Conservation (phyloP, 2,329 filamentous ascomycete species). For the Saccharata proteae region DNA sequence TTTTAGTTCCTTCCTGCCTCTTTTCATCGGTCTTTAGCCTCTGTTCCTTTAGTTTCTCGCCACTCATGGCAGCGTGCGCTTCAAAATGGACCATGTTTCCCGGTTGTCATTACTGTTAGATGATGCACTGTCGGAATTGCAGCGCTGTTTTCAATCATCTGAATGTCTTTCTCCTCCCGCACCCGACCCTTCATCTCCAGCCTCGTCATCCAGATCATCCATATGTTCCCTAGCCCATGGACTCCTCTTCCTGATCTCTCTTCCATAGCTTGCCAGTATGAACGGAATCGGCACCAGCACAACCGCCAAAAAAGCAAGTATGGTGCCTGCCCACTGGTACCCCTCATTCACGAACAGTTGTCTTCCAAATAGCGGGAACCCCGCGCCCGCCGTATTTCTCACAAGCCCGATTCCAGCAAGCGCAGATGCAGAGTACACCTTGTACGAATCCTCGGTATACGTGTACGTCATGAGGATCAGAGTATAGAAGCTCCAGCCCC, state of each 20-base stretch:
- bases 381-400: constrained; percentile 25
- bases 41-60: too few relatives aligned
- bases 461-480: constrained; percentile 39
- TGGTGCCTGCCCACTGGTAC: constrained; percentile 18
- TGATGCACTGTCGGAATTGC: too few relatives aligned
- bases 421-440: constrained; percentile 30
- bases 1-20: too few relatives aligned
- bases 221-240: constrained; percentile 28
- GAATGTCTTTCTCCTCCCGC: neutral
- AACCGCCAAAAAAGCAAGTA: constrained; percentile 18
- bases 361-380: constrained; percentile 20
- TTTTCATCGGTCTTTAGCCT: too few relatives aligned
- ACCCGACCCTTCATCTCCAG: neutral
- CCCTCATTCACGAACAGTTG: constrained; percentile 19
- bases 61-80: too few relatives aligned
- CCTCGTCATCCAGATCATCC: constrained; percentile 18
- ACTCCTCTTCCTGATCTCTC: constrained; percentile 22
- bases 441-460: constrained; percentile 38
- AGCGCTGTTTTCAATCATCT: constrained; percentile 1
- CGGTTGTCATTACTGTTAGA: too few relatives aligned
- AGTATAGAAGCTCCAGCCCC: constrained; percentile 40
- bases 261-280: constrained; percentile 21
- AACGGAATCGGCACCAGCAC: constrained; percentile 21
- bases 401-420: constrained; percentile 29
- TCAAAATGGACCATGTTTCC: too few relatives aligned